Base-by-base conservation (phyloP, 306 rosid genomes). In the Styphnolobium japonicum region DNA sequence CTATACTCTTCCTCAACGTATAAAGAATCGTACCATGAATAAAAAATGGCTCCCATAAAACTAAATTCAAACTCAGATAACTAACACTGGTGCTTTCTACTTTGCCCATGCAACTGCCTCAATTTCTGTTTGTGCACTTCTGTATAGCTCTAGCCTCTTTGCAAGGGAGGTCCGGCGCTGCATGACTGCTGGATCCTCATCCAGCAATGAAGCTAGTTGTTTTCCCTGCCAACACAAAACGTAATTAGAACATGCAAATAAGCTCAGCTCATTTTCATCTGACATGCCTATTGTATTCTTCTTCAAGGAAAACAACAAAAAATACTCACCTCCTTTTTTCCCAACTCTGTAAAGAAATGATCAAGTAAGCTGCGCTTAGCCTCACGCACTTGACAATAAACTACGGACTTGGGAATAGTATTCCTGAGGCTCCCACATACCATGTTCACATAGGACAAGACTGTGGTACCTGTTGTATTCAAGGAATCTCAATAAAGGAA, bases 41-140 rank as follows among this genome's bases (percentile, higher is more conserved):
- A 33, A 11, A 29, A 31, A 62, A 14, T 33, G 11, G 7, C 43
- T 52, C 25, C 1, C 25, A 6, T 10, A 33, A 12, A 64, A 8
- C 15, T 9, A 37, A 14, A 48, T 40, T 65, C 45, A 18, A 66
- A 73, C 25, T 34, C 31, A 0, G 5, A 61, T 53, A 67, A 58
- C 40, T 49, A 29, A 52, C 58, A 21, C 1, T 31, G 39, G 14
- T 75, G 61, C 48, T 64, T 18, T 76, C 94, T 92, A 95, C 89
- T 93, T 96, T 0, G 97, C 85, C 99, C 99, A 96, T 55, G 96
- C 99, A 73, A 91, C 99, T 1, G 97, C 84, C 74, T 96, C 99
- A 16, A 96, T 93, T 7, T 96, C 99, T 7, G 90, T 18, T 74
- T 93, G 99, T 12, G 99, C 99, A 60, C 94, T 89, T 85, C 99